Percentiles rank a stretch among this genome's conserved stretches.
Conservation (phyloP, 805 yeast species). For the Candida namnaoensis region DNA sequence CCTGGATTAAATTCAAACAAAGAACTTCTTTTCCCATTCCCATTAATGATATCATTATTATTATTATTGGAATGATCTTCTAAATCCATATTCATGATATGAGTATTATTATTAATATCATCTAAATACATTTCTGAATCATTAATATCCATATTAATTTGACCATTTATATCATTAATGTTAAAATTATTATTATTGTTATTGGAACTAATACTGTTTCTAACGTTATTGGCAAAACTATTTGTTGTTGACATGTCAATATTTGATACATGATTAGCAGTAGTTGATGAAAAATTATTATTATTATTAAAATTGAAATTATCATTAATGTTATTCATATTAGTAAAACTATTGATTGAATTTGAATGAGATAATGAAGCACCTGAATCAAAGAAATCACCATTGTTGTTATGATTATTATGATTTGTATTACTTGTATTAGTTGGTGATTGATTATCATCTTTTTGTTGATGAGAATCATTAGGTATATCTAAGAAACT, state of each 20-base stretch:
- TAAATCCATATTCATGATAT: background rate
- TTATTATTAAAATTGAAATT: conserved; percentile 1
- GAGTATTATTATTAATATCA: background rate
- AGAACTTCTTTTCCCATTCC: conserved; percentile 1
- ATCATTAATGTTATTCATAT: background rate
- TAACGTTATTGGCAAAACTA: background rate
- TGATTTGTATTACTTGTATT: background rate
- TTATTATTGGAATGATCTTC: background rate
- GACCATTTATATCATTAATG: background rate
- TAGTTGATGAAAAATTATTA: background rate
- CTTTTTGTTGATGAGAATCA: conserved; percentile 2
- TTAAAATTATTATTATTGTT: background rate
- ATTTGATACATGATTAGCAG: no score
- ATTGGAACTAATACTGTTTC: background rate
- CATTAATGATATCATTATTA: background rate
- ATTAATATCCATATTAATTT: no score
- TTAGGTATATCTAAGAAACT: conserved; percentile 30
- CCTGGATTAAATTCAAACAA: background rate
- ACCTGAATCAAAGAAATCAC: no score
- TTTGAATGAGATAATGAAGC: background rate
- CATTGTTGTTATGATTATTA: conserved; percentile 2
- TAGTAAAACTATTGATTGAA: background rate
- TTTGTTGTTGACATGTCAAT: no score
- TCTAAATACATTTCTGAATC: conserved; percentile 1
- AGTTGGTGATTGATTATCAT: background rate